Percentiles rank a stretch among this genome's conserved stretches.
Evolutionary conservation across 1,284 basidiomycete genomes (phyloP).

Genomic region (Naganishia cerealis): DNA sequence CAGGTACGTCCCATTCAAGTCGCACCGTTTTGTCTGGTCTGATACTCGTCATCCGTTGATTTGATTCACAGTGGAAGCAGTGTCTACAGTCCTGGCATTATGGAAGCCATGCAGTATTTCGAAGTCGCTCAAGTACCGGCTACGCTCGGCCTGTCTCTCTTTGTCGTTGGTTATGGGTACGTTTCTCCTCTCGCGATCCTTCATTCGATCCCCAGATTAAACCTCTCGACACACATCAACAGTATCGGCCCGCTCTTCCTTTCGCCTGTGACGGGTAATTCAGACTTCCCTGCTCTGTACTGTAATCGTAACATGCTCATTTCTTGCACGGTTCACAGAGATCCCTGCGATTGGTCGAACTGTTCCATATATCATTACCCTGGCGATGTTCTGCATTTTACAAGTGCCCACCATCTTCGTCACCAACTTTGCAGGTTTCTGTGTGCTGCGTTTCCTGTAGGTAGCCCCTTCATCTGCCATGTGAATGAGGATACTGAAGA

Average conservation of each 20-base stretch:
- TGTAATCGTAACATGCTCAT: background rate
- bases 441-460: conserved; percentile 48
- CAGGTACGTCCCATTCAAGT: conserved; percentile 41
- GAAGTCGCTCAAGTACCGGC: conserved; percentile 37
- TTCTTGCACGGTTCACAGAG: conserved; percentile 33
- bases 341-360: conserved; percentile 45
- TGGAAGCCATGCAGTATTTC: conserved; percentile 38
- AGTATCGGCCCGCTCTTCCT: conserved; percentile 44
- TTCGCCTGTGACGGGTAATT: conserved; percentile 33
- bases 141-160: conserved; percentile 41
- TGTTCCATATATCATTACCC: conserved; percentile 47
- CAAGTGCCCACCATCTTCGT: conserved; percentile 48
- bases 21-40: conserved; percentile 50
- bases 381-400: conserved; percentile 47
- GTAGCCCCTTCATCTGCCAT: background rate
- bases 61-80: background rate
- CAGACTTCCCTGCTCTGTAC: background rate
- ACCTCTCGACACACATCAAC: background rate
- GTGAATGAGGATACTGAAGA: background rate
- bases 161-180: conserved; percentile 41
- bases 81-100: conserved; percentile 58
- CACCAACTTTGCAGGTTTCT: conserved; percentile 46
- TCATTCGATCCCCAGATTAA: background rate
- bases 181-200: background rate
- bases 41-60: background rate